These are phyloP conservation scores for Collybia sp. DNA, from an alignment of 768 basidiomycete genomes.

Conservation along the genomic window DNA sequence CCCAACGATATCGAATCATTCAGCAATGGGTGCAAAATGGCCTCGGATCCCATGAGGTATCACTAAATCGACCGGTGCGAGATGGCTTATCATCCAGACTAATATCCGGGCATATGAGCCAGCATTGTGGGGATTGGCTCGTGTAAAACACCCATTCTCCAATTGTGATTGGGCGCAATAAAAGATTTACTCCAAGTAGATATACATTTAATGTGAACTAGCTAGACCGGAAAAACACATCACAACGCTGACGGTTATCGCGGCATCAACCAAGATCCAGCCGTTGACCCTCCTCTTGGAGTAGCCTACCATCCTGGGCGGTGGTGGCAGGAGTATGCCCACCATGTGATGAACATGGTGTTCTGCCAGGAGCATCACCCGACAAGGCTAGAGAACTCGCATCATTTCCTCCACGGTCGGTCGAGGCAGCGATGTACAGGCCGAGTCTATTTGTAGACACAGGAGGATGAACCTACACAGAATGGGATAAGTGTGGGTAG, in stretches of 20 bases:
- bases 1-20: conserved; percentile 2
- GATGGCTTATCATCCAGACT: too few species aligned
- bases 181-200: neutral
- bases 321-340: conserved; percentile 42
- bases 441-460: conserved; percentile 19
- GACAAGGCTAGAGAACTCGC: conserved; percentile 12
- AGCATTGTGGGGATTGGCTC: neutral
- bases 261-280: conserved; percentile 11
- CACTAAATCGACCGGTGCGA: neutral
- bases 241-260: neutral
- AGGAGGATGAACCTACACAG: conserved; percentile 45
- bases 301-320: conserved; percentile 12
- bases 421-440: conserved; percentile 13
- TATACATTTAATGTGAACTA: neutral
- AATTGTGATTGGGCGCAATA: neutral
- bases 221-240: too few species aligned
- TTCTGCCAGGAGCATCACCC: conserved; percentile 35
- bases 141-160: neutral
- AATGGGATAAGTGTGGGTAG: conserved; percentile 1
- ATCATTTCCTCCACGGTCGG: conserved; percentile 8
- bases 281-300: conserved; percentile 6
- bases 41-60: neutral
- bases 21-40: neutral
- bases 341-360: conserved; percentile 60
- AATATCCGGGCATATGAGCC: neutral